These are phyloP conservation scores for Lactifluus pinguis DNA, from an alignment of 768 basidiomycete species.

Conservation along the genomic window DNA sequence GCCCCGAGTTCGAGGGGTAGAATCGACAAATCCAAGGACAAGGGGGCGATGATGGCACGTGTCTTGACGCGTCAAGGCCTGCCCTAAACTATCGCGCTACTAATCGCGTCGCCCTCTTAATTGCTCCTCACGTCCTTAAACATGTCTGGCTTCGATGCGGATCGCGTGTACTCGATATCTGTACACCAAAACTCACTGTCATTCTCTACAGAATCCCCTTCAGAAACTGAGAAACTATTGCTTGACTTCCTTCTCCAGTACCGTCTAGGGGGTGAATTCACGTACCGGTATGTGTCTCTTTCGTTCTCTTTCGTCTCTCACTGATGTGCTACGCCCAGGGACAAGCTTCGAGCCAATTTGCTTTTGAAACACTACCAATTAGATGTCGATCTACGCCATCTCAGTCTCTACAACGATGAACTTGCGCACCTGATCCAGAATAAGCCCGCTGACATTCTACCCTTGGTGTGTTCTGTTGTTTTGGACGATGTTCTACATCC, in stretches of 20 bases:
- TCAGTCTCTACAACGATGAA: conserved; percentile 79
- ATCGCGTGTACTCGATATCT: conserved; percentile 72
- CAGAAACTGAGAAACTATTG: conserved; percentile 72
- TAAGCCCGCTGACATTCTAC: conserved; percentile 79
- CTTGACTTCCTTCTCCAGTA: conserved; percentile 84
- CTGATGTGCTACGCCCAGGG: conserved; percentile 36
- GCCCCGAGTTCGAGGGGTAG: too few relatives aligned
- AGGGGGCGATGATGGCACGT: too few relatives aligned
- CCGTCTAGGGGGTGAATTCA: conserved; percentile 83
- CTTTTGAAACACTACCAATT: conserved; percentile 73
- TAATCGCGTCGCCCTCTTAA: neutral
- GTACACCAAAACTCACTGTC: conserved; percentile 57
- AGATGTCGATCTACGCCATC: conserved; percentile 45
- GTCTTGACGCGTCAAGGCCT: conserved; percentile 1
- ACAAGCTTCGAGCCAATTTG: conserved; percentile 82
- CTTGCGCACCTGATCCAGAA: conserved; percentile 88
- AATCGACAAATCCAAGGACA: too few relatives aligned
- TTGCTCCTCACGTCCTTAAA: neutral
- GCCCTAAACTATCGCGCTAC: neutral
- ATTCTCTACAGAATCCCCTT: conserved; percentile 57
- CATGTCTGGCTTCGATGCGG: conserved; percentile 86
- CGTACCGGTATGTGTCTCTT: conserved; percentile 59
- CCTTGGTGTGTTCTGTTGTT: conserved; percentile 47
- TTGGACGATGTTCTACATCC: neutral
- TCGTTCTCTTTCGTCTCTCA: neutral